Percentiles rank a stretch among this genome's conserved stretches.
Conservation (phyloP, 306 rosid genomes). For the Vigna trinervia region DNA sequence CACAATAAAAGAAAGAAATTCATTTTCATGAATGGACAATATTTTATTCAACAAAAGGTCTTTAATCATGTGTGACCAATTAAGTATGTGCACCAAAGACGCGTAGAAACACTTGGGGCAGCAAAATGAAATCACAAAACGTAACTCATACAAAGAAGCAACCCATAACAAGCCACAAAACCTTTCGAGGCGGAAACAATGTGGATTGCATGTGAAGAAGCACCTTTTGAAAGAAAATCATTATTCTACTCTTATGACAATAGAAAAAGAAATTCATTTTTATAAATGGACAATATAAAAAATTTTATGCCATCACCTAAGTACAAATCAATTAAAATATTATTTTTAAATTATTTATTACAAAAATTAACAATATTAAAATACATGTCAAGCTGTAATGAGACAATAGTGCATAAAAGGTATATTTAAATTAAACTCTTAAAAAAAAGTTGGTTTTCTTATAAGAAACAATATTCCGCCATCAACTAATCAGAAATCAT, state of each 20-base stretch:
- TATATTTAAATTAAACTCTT: too few species aligned
- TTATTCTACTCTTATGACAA: not conserved
- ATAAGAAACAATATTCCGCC: too few species aligned
- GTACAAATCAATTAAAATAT: not conserved
- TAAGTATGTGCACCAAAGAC: constrained; percentile 26
- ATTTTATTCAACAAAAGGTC: not conserved
- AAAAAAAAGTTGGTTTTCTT: too few species aligned
- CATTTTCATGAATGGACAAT: not conserved
- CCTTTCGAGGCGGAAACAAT: not conserved
- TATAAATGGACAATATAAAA: not conserved
- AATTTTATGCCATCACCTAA: too few species aligned
- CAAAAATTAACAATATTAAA: too few species aligned
- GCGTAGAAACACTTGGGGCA: not conserved
- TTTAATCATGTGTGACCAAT: not conserved
- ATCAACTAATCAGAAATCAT: not conserved
- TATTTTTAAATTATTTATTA: not conserved
- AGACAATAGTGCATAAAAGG: too few species aligned
- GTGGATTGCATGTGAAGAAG: not conserved
- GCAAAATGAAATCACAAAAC: not conserved
- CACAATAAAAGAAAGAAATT: not conserved
- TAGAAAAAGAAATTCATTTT: not conserved
- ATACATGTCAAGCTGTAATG: too few species aligned
- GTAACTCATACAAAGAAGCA: constrained; percentile 30
- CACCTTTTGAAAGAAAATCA: not conserved
- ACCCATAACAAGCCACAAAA: constrained; percentile 22